Evolutionary conservation across 345 rosid genomes (phyloP).

Genomic region (Pseudoturritis turrita): DNA sequence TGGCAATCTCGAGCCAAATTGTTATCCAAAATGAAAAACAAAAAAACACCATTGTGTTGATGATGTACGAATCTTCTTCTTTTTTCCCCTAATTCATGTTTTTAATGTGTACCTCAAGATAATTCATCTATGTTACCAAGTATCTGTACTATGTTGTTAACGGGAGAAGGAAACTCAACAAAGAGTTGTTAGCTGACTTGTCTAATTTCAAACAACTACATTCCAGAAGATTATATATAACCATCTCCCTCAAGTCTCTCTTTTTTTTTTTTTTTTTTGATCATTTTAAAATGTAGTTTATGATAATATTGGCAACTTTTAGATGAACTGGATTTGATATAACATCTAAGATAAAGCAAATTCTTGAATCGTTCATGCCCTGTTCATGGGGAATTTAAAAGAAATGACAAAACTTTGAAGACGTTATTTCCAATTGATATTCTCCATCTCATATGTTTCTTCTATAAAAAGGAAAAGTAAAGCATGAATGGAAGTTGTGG

Average conservation of each 20-base stretch:
- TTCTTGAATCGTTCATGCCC: neutral
- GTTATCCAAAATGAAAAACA: neutral
- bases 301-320: no score
- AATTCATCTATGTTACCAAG: neutral
- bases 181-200: neutral
- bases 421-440: neutral
- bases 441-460: neutral
- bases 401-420: neutral
- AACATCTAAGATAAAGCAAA: neutral
- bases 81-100: neutral
- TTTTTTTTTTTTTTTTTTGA: neutral
- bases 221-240: no score
- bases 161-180: neutral
- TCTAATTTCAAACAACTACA: neutral
- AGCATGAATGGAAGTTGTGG: neutral
- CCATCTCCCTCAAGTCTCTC: neutral
- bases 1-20: conserved; percentile 17
- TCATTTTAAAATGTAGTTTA: neutral
- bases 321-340: neutral
- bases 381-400: neutral
- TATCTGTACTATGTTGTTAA: neutral
- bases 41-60: neutral
- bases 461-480: neutral
- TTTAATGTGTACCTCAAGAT: neutral
- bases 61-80: neutral